A percentile compares a stretch with the other conserved stretches of the same genome.
Conservation (phyloP, 495 filamentous ascomycete genomes). For the Penicillium herquei region DNA sequence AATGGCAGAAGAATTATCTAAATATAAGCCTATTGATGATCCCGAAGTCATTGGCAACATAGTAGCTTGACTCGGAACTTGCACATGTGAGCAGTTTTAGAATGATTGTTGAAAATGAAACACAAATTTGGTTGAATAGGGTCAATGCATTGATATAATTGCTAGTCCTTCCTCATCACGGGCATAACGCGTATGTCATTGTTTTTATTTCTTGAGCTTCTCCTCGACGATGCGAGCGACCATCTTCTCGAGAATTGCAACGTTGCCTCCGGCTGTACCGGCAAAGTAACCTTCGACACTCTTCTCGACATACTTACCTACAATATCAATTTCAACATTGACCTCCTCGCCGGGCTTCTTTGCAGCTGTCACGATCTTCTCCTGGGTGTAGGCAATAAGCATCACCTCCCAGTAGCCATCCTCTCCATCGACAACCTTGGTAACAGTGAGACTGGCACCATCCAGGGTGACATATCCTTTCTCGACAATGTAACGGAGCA, state of each 20-base stretch:
- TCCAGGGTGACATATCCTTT: constrained; percentile 97
- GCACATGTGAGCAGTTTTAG: no score
- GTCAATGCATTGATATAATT: no score
- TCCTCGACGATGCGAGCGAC: constrained; percentile 75
- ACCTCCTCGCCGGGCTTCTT: constrained; percentile 85
- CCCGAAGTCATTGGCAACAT: no score
- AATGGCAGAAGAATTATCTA: no score
- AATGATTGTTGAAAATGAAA: no score
- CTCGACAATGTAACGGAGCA: constrained; percentile 85
- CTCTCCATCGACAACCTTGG: constrained; percentile 65
- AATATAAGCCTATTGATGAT: no score
- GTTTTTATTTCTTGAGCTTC: constrained; percentile 49
- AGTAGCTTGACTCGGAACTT: no score
- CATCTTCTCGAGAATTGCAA: constrained; percentile 78
- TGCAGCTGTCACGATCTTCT: constrained; percentile 76
- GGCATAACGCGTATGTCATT: constrained; percentile 6
- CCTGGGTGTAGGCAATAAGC: constrained; percentile 98
- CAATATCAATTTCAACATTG: constrained; percentile 97
- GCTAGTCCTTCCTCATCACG: constrained; percentile 5
- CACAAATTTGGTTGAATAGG: no score
- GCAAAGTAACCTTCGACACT: constrained; percentile 63
- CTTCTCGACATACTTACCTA: constrained; percentile 99
- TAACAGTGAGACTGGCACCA: constrained; percentile 94
- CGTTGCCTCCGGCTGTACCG: constrained; percentile 48
- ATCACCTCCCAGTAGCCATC: constrained; percentile 96